Evolutionary conservation across 306 rosid species (phyloP).

Genomic region (Cucurbita argyrosperma): DNA sequence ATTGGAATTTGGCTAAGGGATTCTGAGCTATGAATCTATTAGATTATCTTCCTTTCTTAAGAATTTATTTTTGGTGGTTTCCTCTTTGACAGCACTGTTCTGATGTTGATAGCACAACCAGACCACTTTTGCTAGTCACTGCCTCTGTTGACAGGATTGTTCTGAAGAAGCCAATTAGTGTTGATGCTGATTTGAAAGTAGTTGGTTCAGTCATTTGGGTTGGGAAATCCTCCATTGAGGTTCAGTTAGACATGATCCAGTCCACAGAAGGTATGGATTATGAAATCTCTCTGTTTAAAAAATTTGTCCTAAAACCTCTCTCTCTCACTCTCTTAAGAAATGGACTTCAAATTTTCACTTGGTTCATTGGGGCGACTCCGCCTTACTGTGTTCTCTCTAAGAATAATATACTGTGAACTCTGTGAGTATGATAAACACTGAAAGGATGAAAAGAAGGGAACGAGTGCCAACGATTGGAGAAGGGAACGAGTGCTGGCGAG

Average conservation of each 20-base stretch:
- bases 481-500: no score
- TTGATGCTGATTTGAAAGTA: conserved; percentile 56
- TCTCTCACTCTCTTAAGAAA: neutral
- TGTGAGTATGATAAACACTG: neutral
- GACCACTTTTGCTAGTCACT: conserved; percentile 81
- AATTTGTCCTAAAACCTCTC: neutral
- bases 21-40: neutral
- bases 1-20: neutral
- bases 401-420: neutral
- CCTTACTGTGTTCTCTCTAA: neutral
- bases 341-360: neutral
- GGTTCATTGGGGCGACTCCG: neutral
- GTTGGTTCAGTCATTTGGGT: conserved; percentile 93
- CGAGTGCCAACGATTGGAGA: no score
- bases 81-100: conserved; percentile 61
- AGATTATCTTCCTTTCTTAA: neutral
- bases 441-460: neutral
- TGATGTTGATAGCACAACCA: conserved; percentile 59
- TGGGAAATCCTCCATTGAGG: conserved; percentile 84
- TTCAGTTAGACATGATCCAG: conserved; percentile 66
- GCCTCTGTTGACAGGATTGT: conserved; percentile 93
- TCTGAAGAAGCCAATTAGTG: conserved; percentile 76
- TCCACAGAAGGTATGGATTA: conserved; percentile 35
- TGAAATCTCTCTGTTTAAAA: neutral
- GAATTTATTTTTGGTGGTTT: neutral